phyloP scores from a whole-genome alignment of 805 yeast species.

The Brettanomyces sp. region DNA sequence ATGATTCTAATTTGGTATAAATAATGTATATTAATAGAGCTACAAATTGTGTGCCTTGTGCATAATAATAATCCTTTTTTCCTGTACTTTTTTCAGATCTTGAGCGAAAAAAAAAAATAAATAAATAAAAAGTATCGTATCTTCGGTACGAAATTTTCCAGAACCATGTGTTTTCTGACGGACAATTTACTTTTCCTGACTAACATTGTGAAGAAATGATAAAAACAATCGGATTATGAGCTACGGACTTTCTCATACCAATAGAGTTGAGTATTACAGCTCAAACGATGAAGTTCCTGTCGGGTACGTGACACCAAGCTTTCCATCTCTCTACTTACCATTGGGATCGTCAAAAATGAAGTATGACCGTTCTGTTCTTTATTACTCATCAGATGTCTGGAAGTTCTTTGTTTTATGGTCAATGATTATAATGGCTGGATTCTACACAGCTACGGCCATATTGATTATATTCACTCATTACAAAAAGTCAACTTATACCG shows the following conservation, averaged over 20 bases:
- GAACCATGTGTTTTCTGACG: too few relatives aligned
- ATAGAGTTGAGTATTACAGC: not conserved
- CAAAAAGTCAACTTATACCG: slow-evolving; percentile 18
- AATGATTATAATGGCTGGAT: slow-evolving; percentile 51
- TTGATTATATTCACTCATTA: slow-evolving; percentile 48
- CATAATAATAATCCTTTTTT: too few relatives aligned
- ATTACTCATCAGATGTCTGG: slow-evolving; percentile 70
- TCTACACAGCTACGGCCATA: slow-evolving; percentile 57
- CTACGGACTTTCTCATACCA: not conserved
- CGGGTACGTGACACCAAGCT: slow-evolving; percentile 70
- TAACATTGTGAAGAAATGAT: too few relatives aligned
- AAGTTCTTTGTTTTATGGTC: slow-evolving; percentile 77
- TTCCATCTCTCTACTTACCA: slow-evolving; percentile 81
- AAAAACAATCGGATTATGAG: too few relatives aligned
- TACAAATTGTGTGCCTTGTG: too few relatives aligned
- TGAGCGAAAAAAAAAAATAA: not conserved
- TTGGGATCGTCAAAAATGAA: slow-evolving; percentile 21
- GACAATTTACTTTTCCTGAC: too few relatives aligned
- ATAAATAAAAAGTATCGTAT: not conserved
- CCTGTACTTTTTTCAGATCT: too few relatives aligned
- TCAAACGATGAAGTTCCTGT: slow-evolving; percentile 40
- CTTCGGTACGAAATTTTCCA: too few relatives aligned
- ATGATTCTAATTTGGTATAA: not conserved
- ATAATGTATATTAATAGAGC: not conserved
- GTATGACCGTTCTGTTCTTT: slow-evolving; percentile 49